phyloP scores from a whole-genome alignment of 176 grass and related monocot species.

The Oryza glaberrima region DNA sequence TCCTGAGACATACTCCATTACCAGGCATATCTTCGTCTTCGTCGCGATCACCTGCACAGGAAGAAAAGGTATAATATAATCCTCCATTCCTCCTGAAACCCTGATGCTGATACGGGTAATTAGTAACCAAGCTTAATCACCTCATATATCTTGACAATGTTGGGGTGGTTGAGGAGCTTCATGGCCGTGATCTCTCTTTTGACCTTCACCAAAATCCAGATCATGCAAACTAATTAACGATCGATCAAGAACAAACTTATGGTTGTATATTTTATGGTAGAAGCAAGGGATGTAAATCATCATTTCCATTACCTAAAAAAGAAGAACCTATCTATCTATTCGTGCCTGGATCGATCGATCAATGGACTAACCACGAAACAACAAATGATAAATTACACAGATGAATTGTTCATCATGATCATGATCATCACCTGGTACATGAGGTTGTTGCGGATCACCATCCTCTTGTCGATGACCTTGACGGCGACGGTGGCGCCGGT shows the following conservation, averaged over 20 bases:
- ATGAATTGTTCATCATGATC: background rate
- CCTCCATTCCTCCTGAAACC: background rate
- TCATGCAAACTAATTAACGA: background rate
- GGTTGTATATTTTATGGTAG: too few species aligned
- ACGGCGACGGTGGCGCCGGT: conserved; percentile 53
- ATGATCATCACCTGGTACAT: conserved; percentile 52
- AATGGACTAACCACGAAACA: too few species aligned
- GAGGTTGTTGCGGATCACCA: conserved; percentile 60
- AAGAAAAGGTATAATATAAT: background rate
- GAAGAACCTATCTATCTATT: too few species aligned
- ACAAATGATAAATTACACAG: too few species aligned
- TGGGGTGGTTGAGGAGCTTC: conserved; percentile 79
- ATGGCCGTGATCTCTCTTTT: conserved; percentile 71
- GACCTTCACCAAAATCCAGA: conserved; percentile 41
- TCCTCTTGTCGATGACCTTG: conserved; percentile 71
- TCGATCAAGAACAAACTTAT: too few species aligned
- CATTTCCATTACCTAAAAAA: too few species aligned
- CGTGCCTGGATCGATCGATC: too few species aligned
- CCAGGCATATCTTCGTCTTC: conserved; percentile 70
- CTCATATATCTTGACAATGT: conserved; percentile 76
- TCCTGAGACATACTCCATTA: conserved; percentile 81
- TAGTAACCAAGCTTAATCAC: conserved; percentile 21
- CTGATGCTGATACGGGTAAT: background rate
- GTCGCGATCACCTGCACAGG: conserved; percentile 64
- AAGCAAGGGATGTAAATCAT: too few species aligned